Evolutionary conservation across 768 basidiomycete species (phyloP).

Genomic region (Suillus fuscotomentosus): DNA sequence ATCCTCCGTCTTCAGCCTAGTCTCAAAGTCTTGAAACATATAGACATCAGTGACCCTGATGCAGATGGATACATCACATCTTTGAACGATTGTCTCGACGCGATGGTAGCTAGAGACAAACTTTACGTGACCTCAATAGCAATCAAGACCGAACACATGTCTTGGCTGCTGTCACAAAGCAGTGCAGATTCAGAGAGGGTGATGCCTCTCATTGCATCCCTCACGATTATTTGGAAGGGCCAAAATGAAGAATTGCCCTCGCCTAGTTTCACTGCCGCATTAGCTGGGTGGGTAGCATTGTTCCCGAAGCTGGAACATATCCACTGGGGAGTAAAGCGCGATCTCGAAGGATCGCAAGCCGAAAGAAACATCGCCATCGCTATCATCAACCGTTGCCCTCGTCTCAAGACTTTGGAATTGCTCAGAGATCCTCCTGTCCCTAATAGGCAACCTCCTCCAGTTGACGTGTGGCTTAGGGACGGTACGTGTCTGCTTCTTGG

Average conservation of each 20-base stretch:
- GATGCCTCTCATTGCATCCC: background rate
- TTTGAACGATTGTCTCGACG: constrained; percentile 2
- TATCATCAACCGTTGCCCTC: constrained; percentile 1
- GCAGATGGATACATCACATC: constrained; percentile 2
- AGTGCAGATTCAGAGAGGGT: background rate
- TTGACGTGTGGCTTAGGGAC: constrained; percentile 1
- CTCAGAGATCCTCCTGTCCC: background rate
- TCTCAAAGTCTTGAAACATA: background rate
- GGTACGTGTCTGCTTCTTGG: background rate
- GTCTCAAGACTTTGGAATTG: constrained; percentile 3
- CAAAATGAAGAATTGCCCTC: background rate
- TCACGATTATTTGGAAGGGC: background rate
- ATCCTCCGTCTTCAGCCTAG: background rate
- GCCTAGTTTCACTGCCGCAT: background rate
- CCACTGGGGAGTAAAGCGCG: background rate
- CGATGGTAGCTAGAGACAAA: background rate
- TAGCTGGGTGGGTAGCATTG: background rate
- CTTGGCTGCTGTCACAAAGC: constrained; percentile 2
- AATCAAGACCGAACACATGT: background rate
- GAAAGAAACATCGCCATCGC: background rate
- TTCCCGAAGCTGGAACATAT: background rate
- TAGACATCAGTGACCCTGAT: background rate
- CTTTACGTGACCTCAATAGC: constrained; percentile 2
- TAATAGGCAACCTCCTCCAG: background rate
- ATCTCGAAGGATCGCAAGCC: background rate